Evolutionary conservation across 306 rosid genomes (phyloP), one percentile per base, ranked within the genome.

Genomic region (cucumber (Cucumis sativus)): DNA sequence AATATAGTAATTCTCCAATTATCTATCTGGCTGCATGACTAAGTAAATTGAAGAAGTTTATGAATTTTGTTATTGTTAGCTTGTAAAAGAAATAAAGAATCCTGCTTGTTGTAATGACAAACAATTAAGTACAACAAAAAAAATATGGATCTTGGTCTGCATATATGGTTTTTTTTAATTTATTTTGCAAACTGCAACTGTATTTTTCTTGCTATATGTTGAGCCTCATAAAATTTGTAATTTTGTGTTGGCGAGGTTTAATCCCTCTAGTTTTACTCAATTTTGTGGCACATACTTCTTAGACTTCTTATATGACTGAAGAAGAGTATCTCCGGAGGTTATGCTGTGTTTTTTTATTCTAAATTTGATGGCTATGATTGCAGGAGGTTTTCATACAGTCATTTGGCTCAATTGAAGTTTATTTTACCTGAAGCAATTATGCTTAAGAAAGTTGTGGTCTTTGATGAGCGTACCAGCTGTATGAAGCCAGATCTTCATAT

Each of bases 401-500:
- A 91, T 85, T 74, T 94, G 80, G 98, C 97, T 40, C 93, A 94
- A 75, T 65, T 94, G 87, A 91, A 90, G 83, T 89, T 79, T 67
- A 77, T 91, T 37, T 84, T 91, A 23, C 93, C 89, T n/a, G 91
- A 90, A 85, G 98, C 82, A 20, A 80, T 94, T 71, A 87, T 39
- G 80, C 65, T 87, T 20, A 86, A 89, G 86, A 90, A 80, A 75
- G 30, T 86, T 16, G 71, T 83, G 2, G 75, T 81, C 74, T 80
- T 79, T 47, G 92, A 91, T 58, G 94, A 90, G 79, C 76, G 71
- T 55, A 85, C 88, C 3, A 77, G 93, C 57, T 87, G 93, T 82
- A 85, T 89, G 93, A 88, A 84, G 83, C 94, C 91, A 2, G 96
- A 94, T 74, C 90, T 94, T 54, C 94, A 81, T 69, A 80, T 94